These are phyloP conservation scores for Podospora appendiculata DNA, from an alignment of 495 filamentous ascomycete species.

Conservation along the genomic window DNA sequence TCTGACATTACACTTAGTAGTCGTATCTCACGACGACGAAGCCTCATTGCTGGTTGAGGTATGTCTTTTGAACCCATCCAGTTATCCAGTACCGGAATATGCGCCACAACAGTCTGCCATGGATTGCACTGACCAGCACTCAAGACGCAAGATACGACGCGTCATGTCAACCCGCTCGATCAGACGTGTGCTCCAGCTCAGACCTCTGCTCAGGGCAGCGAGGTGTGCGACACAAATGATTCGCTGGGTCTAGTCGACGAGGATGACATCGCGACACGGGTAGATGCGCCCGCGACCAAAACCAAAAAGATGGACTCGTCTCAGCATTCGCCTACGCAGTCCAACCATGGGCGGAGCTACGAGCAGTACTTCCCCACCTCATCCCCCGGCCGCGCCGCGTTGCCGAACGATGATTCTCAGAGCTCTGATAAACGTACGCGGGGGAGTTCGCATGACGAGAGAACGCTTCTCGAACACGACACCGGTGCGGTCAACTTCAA, in stretches of 20 bases:
- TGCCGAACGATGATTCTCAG: not conserved
- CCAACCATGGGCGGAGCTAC: conserved; percentile 37
- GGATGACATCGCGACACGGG: not conserved
- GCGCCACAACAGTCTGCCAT: not conserved
- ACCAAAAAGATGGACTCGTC: conserved; percentile 21
- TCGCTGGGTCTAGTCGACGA: not conserved
- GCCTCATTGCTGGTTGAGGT: too few species aligned
- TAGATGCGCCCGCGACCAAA: conserved; percentile 2
- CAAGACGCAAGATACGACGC: conserved; percentile 12
- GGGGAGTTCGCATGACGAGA: conserved; percentile 13
- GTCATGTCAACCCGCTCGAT: conserved; percentile 2
- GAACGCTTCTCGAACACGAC: conserved; percentile 26
- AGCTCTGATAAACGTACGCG: not conserved
- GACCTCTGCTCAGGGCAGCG: not conserved
- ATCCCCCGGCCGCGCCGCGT: conserved; percentile 4
- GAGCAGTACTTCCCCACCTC: conserved; percentile 19
- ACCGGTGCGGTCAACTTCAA: conserved; percentile 28
- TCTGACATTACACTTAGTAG: too few species aligned
- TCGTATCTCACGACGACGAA: too few species aligned
- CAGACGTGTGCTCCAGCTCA: not conserved
- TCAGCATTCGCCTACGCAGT: conserved; percentile 30
- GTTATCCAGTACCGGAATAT: not conserved
- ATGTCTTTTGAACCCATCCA: not conserved
- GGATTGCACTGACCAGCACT: conserved; percentile 19
- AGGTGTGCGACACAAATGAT: not conserved